Evolutionary conservation across 2,329 filamentous ascomycete genomes (phyloP).

Genomic region (Apiospora kogelbergensis): DNA sequence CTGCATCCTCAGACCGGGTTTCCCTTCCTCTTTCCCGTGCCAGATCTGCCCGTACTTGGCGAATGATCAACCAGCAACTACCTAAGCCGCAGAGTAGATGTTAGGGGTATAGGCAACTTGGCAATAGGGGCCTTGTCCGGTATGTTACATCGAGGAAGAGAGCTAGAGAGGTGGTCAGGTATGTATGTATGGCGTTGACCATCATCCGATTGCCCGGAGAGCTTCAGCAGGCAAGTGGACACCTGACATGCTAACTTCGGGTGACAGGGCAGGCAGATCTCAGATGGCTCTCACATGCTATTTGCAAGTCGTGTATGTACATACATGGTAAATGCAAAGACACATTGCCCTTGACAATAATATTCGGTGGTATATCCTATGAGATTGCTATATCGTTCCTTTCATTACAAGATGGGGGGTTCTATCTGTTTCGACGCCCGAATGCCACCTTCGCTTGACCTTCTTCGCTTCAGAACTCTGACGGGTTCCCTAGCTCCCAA

Average conservation of each 20-base stretch:
- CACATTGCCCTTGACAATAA: not conserved
- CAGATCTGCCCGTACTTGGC: not conserved
- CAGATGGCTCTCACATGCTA: slow-evolving; percentile 1
- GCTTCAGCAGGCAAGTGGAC: slow-evolving; percentile 1
- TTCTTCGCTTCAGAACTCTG: not conserved
- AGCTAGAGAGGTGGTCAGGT: not conserved
- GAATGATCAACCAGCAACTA: not conserved
- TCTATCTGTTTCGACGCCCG: not conserved
- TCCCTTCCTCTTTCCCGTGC: not conserved
- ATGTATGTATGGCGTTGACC: not conserved
- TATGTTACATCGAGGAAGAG: not conserved
- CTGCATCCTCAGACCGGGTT: not conserved
- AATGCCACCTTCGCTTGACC: not conserved
- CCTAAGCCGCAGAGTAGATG: not conserved
- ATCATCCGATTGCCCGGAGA: not conserved
- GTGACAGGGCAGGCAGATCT: not conserved
- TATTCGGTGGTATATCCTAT: not conserved
- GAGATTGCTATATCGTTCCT: not conserved
- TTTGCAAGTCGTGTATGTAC: not conserved
- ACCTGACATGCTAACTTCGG: slow-evolving; percentile 1
- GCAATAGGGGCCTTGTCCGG: too few relatives aligned
- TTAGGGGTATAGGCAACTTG: not conserved
- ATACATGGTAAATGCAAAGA: not conserved
- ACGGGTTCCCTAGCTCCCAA: too few relatives aligned
- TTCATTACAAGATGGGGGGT: not conserved